Percentiles rank a stretch among this genome's conserved stretches.
phyloP scores from a whole-genome alignment of 2,329 filamentous ascomycete species.

The Fusarium decemcellulare region DNA sequence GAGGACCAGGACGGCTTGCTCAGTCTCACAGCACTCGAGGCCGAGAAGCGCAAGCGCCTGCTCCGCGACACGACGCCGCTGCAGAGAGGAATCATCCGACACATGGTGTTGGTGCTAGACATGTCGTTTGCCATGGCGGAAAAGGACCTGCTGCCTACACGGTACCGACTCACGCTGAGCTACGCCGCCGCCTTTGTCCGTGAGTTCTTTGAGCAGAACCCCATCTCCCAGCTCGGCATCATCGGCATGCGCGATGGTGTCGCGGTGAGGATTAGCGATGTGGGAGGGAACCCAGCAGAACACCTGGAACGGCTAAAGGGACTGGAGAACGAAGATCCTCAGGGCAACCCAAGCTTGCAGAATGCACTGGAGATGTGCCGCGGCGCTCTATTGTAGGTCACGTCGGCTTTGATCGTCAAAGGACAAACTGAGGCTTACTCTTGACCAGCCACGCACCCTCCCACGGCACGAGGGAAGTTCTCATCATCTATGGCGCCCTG shows the following conservation, averaged over 20 bases:
- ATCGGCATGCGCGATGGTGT: conserved; percentile 95
- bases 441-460: conserved; percentile 82
- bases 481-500: conserved; percentile 92
- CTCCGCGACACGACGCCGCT: conserved; percentile 95
- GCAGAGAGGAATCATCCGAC: conserved; percentile 97
- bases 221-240: conserved; percentile 94
- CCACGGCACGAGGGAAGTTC: conserved; percentile 93
- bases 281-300: conserved; percentile 91
- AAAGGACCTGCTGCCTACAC: conserved; percentile 92
- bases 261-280: conserved; percentile 86
- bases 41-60: conserved; percentile 84
- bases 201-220: conserved; percentile 98
- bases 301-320: conserved; percentile 84
- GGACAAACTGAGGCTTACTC: conserved; percentile 7
- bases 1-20: conserved; percentile 86
- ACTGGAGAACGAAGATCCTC: conserved; percentile 76
- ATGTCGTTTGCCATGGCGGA: conserved; percentile 95
- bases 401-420: not conserved
- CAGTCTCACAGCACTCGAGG: conserved; percentile 83
- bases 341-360: conserved; percentile 86
- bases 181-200: conserved; percentile 90
- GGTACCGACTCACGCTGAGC: conserved; percentile 85
- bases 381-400: conserved; percentile 82
- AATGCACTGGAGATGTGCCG: conserved; percentile 97
- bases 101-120: conserved; percentile 91